phyloP scores from a whole-genome alignment of 108 stramenopile genomes.

The Parmales sp. region DNA sequence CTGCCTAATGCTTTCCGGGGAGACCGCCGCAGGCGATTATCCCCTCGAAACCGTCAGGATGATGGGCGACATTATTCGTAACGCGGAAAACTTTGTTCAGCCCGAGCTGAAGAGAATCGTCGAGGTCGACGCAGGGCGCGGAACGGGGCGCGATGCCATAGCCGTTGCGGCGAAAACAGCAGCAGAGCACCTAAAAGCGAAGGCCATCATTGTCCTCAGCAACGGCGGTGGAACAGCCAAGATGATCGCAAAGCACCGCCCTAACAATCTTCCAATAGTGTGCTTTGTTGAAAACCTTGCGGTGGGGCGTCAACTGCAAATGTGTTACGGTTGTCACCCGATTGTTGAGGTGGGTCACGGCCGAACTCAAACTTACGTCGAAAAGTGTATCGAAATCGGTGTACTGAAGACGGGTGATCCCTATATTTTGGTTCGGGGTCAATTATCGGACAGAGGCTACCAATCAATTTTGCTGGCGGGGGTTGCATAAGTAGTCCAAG shows the following conservation, averaged over 20 bases:
- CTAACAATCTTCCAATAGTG: constrained; percentile 59
- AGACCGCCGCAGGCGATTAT: constrained; percentile 90
- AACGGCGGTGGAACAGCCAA: constrained; percentile 87
- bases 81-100: not conserved
- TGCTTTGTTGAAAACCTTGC: constrained; percentile 62
- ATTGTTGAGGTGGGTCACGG: constrained; percentile 44
- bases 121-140: too few relatives aligned
- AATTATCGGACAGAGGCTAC: too few relatives aligned
- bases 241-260: constrained; percentile 93
- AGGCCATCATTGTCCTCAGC: constrained; percentile 82
- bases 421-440: too few relatives aligned
- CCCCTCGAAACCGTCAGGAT: constrained; percentile 75
- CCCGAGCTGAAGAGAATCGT: too few relatives aligned
- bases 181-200: constrained; percentile 82
- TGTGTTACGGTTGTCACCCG: constrained; percentile 63
- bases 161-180: constrained; percentile 95
- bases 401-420: too few relatives aligned
- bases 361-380: too few relatives aligned
- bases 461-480: too few relatives aligned
- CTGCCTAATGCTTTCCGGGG: constrained; percentile 92
- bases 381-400: too few relatives aligned
- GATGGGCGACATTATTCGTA: constrained; percentile 62
- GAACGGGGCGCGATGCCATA: constrained; percentile 71
- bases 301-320: constrained; percentile 69
- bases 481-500: too few relatives aligned